These are phyloP conservation scores for Kwoniella bestiolae DNA, from an alignment of 768 basidiomycete species.

Conservation along the genomic window DNA sequence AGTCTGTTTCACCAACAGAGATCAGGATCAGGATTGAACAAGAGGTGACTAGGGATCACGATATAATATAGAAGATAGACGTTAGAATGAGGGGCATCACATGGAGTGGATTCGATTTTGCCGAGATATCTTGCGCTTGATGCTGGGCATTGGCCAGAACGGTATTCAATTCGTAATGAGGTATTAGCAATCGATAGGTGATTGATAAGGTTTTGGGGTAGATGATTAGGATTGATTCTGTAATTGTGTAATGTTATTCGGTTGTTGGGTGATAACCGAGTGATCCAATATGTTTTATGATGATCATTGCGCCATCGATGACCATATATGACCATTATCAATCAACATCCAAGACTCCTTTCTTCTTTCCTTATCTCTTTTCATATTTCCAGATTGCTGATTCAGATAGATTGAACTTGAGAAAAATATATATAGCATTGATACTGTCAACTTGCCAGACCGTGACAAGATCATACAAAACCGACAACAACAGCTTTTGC, in stretches of 20 bases:
- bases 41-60: slow-evolving; percentile 18
- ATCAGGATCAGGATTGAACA: slow-evolving; percentile 34
- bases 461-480: too few species aligned
- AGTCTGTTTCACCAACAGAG: slow-evolving; percentile 18
- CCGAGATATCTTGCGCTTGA: too few species aligned
- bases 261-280: slow-evolving; percentile 1
- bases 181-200: background rate
- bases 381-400: background rate
- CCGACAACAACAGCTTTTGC: too few species aligned
- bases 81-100: too few species aligned
- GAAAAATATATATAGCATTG: background rate
- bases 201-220: background rate
- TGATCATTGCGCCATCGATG: slow-evolving; percentile 7
- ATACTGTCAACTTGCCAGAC: too few species aligned
- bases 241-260: background rate
- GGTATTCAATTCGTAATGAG: background rate
- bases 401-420: background rate
- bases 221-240: background rate
- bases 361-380: background rate
- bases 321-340: background rate
- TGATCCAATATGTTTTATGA: background rate
- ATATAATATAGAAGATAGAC: background rate
- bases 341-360: background rate
- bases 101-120: too few species aligned
- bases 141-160: too few species aligned